phyloP scores from a whole-genome alignment of 2,329 filamentous ascomycete species.

The Botrytis byssoidea region DNA sequence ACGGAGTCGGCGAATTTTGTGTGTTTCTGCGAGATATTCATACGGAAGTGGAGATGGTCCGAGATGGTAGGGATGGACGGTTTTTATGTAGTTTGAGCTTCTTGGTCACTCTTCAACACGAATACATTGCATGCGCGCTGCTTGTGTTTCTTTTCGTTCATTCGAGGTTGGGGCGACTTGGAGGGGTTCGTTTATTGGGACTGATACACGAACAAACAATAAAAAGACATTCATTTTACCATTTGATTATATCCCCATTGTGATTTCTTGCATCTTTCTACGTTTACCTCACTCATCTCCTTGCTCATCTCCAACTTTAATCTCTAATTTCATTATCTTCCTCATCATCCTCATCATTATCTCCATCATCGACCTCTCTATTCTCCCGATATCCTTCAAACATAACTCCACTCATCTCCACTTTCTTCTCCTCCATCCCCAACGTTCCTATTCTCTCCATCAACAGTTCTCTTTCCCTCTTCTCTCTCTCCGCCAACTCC shows the following conservation, averaged over 20 bases:
- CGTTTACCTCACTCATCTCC: too few species aligned
- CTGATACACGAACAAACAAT: neutral
- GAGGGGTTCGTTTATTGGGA: neutral
- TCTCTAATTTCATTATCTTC: neutral
- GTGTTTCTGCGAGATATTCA: too few species aligned
- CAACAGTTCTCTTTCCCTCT: neutral
- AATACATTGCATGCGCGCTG: neutral
- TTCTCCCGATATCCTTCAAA: neutral
- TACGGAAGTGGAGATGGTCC: neutral
- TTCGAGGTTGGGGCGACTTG: neutral
- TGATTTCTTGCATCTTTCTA: neutral
- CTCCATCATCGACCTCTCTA: accelerated
- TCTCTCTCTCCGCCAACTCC: neutral
- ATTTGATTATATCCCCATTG: neutral
- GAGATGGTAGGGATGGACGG: too few species aligned
- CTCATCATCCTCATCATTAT: neutral
- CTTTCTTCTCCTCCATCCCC: neutral
- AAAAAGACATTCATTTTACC: neutral
- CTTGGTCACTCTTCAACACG: neutral
- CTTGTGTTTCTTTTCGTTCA: neutral
- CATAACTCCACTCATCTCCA: neutral
- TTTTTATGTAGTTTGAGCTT: neutral
- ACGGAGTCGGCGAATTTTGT: neutral
- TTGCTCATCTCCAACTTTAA: neutral
- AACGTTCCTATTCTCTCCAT: neutral